Conservation (phyloP, 2,329 filamentous ascomycete genomes). For the Zasmidium citrigriseum region DNA sequence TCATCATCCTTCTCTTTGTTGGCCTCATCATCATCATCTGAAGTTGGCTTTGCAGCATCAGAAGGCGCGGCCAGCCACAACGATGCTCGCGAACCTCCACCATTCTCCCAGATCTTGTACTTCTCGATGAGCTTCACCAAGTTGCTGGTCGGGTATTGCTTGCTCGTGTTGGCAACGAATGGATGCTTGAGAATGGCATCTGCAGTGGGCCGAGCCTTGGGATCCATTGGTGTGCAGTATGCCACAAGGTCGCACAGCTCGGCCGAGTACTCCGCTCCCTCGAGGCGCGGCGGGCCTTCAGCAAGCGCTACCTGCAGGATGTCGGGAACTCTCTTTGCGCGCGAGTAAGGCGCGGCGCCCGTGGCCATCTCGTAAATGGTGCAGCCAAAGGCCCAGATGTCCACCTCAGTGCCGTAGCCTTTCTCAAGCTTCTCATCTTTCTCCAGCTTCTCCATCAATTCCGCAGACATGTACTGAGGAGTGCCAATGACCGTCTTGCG, state of each 20-base stretch:
- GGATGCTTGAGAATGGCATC: constrained; percentile 69
- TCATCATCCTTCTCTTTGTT: constrained; percentile 46
- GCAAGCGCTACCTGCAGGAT: constrained; percentile 27
- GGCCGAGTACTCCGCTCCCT: constrained; percentile 70
- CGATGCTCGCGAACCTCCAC: constrained; percentile 69
- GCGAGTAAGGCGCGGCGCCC: constrained; percentile 66
- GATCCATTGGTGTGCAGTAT: constrained; percentile 71
- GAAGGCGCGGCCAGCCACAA: constrained; percentile 60
- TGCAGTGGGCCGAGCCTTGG: constrained; percentile 68
- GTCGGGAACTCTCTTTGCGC: constrained; percentile 38
- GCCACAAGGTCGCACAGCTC: constrained; percentile 69
- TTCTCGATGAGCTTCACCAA: constrained; percentile 68
- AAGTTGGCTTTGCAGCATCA: constrained; percentile 8
- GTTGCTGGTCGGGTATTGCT: constrained; percentile 63
- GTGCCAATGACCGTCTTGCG: constrained; percentile 80
- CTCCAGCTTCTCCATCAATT: constrained; percentile 54
- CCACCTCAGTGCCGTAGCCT: constrained; percentile 54
- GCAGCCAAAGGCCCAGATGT: constrained; percentile 84
- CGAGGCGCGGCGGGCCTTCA: constrained; percentile 66
- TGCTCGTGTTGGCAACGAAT: constrained; percentile 65
- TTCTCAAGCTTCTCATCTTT: constrained; percentile 50
- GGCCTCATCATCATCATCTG: constrained; percentile 40
- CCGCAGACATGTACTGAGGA: constrained; percentile 83
- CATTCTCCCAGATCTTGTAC: constrained; percentile 74
- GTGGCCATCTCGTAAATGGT: constrained; percentile 81